Evolutionary conservation across 2,329 filamentous ascomycete species (phyloP), one percentile per base, ranked within the genome.

Genomic region (Emmonsiellopsis sp.): DNA sequence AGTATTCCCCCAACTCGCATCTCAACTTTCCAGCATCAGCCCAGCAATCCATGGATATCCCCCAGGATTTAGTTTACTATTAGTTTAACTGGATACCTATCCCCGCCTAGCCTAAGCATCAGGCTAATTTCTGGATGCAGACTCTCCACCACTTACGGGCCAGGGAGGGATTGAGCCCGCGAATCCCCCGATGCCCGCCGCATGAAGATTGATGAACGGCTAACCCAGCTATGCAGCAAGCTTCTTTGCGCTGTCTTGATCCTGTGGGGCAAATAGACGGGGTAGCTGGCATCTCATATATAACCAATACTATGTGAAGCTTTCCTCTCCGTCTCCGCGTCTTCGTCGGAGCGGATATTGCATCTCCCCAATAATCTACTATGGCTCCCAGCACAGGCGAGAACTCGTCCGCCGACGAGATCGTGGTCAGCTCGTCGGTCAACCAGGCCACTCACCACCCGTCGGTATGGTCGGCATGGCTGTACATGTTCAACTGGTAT

Each of bases 401-500:
- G 35, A 38, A n/a, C 35, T n/a, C 9, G 35, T 9, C 35, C 35
- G 3, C 35, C 35, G 45, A 48, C 15, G 45, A 48, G 10, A 35
- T 35, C 4, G 31, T 48, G 15, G 45, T 48, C 11, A 31, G 26
- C 31, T 31, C 26, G 8, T 48, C 45, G 15, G 20, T 26, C 8
- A 26, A 31, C n/a, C 9, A 11, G 15, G 15, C 45, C 8, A 20
- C 16, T 3, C 45, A 11, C 3, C 11, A n/a, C 7, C 45, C 26
- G 11, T 48, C 45, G 1, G 10, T 31, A 26, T 32, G 20, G 45
- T 30, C 16, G 11, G 45, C 45, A 32, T 48, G 45, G 45, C 13
- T 48, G 8, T 48, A 48, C 45, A 48, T 67, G 1, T 66, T 67
- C 50, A 67, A 66, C 41, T 67, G 65, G 65, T 67, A 67, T 52